Base-by-base conservation (phyloP, 192 early-diverging fungal genomes). In the Chytriomyces hyalinus region DNA sequence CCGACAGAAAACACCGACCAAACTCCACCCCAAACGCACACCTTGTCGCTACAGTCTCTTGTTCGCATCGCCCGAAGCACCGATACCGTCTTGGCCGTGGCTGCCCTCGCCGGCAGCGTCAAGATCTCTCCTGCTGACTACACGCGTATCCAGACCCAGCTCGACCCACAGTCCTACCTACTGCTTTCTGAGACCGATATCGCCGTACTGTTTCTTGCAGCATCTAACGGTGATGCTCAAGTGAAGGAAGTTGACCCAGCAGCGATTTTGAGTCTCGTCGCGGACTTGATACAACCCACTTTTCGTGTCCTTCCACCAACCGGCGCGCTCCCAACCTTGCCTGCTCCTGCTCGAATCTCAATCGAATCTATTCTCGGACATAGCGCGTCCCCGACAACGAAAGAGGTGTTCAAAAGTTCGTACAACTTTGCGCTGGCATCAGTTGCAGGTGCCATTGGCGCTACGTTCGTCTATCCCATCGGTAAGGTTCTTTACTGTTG, bases 391-490 rank as follows among this genome's bases (percentile, higher is more conserved):
- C 73, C 73, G 17, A 28, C 73, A 20, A 48, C 82, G n/a, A 84
- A 83, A 80, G 88, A 91, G 76, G 49, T 80, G 1, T 59, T 87
- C 64, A 86, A 88, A 73, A 88, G 87, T 80, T 84, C 85, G 1
- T 92, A 92, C 80, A 91, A 89, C 78, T 94, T 97, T 87, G 78
- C 84, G 11, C 85, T 97, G 36, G 97, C 94, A 50, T 90, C 94
- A 4, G 89, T 97, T 79, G 93, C 93, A 75, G 97, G 97, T 79
- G 94, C 95, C 43, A 90, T 97, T 57, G 97, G 97, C 59, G 97
- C 97, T 4, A 93, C 94, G 5, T 91, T 91, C 64, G 96, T 99
- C 28, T 99, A 97, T 82, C 97, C 97, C 36, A 96, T 99, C 67
- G 85, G 85, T 86, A 64, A 15, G 80, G 11, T 64, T 7, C 53